Evolutionary conservation across 2,329 filamentous ascomycete species (phyloP), one percentile per base, ranked within the genome.

Genomic region (Tympanopsis confertula): DNA sequence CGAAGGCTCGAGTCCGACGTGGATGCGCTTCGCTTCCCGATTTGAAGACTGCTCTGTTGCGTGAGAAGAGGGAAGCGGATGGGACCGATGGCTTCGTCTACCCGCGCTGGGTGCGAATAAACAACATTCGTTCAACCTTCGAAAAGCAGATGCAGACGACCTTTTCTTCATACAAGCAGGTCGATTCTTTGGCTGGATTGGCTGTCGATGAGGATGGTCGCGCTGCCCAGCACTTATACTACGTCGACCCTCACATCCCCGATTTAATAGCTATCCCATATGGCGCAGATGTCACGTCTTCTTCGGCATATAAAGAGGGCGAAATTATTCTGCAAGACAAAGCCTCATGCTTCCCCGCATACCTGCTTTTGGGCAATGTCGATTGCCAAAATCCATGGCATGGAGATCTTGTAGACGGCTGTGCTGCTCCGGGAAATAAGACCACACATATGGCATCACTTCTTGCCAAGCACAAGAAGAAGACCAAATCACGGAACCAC

Each of bases 391-490:
- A n/a, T n/a, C 10, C 24, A n/a, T 33, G 30, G 30, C 7, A 13
- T 7, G 70, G 70, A 5, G 63, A 74, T 46, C 53, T 75, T n/a
- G 63, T 80, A 5, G 76, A 81, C 51, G 74, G 69, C 0, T 79
- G 74, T 47, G 76, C 76, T 1, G 76, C 76, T 2, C 76, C 76
- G 5, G 76, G 76, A 3, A 81, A 81, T 49, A 81, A 81, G 50
- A 80, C 76, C 1, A 80, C 76, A 4, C 76, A 80, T 52, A 51
- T 78, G 26, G 72, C 74, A 2, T 72, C 74, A 3, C 54, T 78
- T n/a, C 45, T 74, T 3, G 45, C 47, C 2, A 47, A 47, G 39
- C 37, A 40, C n/a, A 15, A 7, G 12, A 15, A 7, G 10, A 18
- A 18, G 12, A 33, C 10, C 15, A n/a, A n/a, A n/a, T n/a, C n/a